Evolutionary conservation across 2,329 filamentous ascomycete species (phyloP), one percentile per base, ranked within the genome.

Genomic region (Whalleya microplaca): DNA sequence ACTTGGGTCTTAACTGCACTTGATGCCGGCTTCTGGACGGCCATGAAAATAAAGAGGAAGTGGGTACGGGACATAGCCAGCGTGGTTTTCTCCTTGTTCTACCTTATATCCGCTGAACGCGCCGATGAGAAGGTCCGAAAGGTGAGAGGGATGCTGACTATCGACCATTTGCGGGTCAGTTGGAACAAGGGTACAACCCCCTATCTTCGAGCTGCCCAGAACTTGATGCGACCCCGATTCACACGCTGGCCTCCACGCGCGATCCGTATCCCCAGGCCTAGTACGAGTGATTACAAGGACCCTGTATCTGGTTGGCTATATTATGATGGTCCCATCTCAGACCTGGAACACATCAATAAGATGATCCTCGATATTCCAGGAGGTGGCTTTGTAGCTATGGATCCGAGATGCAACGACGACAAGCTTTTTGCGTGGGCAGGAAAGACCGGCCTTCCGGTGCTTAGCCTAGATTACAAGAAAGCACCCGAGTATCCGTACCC

Each of bases 1-100:
- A 99, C 95, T 71, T 99, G 95, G 95, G 85, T 98, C 16, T 87
- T 95, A 51, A 99, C 95, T 0, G 95, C 92, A 0, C 77, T 99
- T 58, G 95, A 99, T 68, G 95, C 95, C 5, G 95, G 95, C 1
- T 99, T 97, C 74, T 99, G 95, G 95, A 96, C 92, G 0, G 95
- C 95, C 32, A 99, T 99, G 95, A 89, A 87, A 67, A 93, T 99
- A 62, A 85, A 84, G 46, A 72, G 72, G 50, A 92, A 90, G 67
- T 93, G 90, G 85, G 65, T 96, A 42, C 83, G 92, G 41, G 93
- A 98, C 71, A 71, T 96, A 14, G 85, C 90, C 9, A 92, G 91
- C 70, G 80, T 98, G 19, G 78, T 91, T 45, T 98, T 97, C 73
- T 91, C 91, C 0, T 71, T 89, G 10, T 99, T 96, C 75, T 99